A percentile compares a stretch with the other conserved stretches of the same genome.
Conservation (phyloP, 2,329 filamentous ascomycete species). For the Xylaria sp. region DNA sequence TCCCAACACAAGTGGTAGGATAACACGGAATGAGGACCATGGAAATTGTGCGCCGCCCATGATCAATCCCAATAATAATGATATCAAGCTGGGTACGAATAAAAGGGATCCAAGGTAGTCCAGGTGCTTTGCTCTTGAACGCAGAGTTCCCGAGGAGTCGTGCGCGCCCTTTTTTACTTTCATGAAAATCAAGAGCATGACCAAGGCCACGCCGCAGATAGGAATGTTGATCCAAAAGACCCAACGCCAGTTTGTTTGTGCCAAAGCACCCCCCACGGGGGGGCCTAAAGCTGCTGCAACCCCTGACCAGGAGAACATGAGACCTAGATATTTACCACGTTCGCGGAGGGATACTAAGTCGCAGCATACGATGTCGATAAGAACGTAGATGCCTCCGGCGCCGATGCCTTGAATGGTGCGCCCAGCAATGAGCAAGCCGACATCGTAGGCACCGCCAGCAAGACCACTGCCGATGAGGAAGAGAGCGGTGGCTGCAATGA, state of each 20-base stretch:
- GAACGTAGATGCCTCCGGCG: slow-evolving; percentile 45
- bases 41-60: background rate
- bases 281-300: slow-evolving; percentile 50
- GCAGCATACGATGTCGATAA: slow-evolving; percentile 59
- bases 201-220: slow-evolving; percentile 37
- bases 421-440: slow-evolving; percentile 55
- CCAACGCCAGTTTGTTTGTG: slow-evolving; percentile 52
- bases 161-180: too few species aligned
- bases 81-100: background rate
- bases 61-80: background rate
- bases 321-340: slow-evolving; percentile 54
- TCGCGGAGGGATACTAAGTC: slow-evolving; percentile 61
- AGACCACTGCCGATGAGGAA: slow-evolving; percentile 61
- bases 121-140: background rate
- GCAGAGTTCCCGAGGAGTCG: too few species aligned
- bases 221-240: slow-evolving; percentile 54
- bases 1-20: background rate
- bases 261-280: slow-evolving; percentile 42
- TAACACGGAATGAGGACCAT: slow-evolving; percentile 1
- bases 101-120: slow-evolving; percentile 1
- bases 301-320: slow-evolving; percentile 46
- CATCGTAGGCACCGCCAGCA: slow-evolving; percentile 53
- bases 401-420: slow-evolving; percentile 56
- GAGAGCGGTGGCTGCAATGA: slow-evolving; percentile 52
- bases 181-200: too few species aligned